Conservation (phyloP, 169 alveolate species). For the Theileria parva region DNA sequence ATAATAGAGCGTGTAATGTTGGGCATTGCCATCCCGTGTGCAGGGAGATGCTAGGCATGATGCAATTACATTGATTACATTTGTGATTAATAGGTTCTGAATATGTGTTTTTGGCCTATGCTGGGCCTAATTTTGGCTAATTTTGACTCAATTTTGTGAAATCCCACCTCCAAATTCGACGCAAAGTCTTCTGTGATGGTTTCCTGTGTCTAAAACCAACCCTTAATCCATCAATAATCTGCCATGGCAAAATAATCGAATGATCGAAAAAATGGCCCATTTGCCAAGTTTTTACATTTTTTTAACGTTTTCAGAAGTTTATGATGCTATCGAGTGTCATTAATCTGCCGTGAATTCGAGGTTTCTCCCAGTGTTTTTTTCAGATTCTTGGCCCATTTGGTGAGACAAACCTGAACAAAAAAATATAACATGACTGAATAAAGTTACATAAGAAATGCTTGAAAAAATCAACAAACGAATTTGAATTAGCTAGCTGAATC, state of each 20-base stretch:
- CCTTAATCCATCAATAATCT: not conserved
- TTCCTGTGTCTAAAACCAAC: not conserved
- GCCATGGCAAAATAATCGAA: not conserved
- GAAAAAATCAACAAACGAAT: not conserved
- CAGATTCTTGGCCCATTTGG: not conserved
- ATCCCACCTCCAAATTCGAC: not conserved
- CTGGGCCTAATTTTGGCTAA: not conserved
- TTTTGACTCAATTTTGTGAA: not conserved
- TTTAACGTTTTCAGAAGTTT: not conserved
- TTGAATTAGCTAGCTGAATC: not conserved
- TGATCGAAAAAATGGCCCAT: not conserved
- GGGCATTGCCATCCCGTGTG: not conserved
- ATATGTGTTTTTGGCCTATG: not conserved
- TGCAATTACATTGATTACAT: not conserved
- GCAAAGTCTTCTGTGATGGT: not conserved
- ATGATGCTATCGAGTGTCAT: not conserved
- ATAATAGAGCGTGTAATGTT: not conserved
- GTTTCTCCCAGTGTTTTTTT: not conserved
- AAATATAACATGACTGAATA: too few relatives aligned
- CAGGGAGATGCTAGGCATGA: not conserved
- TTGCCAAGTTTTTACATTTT: too few relatives aligned
- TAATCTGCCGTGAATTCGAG: not conserved
- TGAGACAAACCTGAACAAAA: not conserved
- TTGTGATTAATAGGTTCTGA: not conserved
- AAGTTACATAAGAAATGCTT: not conserved